Percentiles rank a stretch among this genome's conserved stretches.
phyloP scores from a whole-genome alignment of 2,329 filamentous ascomycete genomes.

The Xylaria sp. region DNA sequence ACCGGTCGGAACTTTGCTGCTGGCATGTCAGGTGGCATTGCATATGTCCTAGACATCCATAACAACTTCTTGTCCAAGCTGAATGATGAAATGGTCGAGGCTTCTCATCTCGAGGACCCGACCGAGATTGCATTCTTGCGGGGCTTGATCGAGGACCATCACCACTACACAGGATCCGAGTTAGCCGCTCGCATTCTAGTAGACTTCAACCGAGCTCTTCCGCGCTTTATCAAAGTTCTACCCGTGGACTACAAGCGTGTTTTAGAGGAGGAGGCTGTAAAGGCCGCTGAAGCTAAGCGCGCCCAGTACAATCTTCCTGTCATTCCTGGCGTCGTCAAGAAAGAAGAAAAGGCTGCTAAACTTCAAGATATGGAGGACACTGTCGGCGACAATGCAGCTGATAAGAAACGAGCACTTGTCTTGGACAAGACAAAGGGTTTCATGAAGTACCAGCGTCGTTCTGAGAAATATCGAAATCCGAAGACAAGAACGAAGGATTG shows the following conservation, averaged over 20 bases:
- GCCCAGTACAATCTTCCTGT: constrained; percentile 83
- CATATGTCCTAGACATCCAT: constrained; percentile 90
- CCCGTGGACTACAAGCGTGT: constrained; percentile 97
- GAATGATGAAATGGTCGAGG: constrained; percentile 97
- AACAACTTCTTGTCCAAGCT: constrained; percentile 92
- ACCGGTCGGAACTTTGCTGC: constrained; percentile 97
- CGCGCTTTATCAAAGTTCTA: constrained; percentile 91
- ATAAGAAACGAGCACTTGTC: constrained; percentile 90
- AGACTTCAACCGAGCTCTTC: constrained; percentile 93
- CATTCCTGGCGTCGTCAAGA: constrained; percentile 74
- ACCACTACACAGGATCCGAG: constrained; percentile 97
- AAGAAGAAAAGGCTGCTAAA: constrained; percentile 75
- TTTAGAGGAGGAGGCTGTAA: constrained; percentile 83
- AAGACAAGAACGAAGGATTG: constrained; percentile 90
- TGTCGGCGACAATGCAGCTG: constrained; percentile 81
- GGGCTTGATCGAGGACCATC: constrained; percentile 93
- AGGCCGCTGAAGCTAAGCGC: constrained; percentile 85
- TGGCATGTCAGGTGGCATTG: constrained; percentile 98
- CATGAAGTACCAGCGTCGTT: constrained; percentile 94
- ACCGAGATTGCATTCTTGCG: constrained; percentile 90
- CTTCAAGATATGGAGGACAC: constrained; percentile 91
- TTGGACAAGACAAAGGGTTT: constrained; percentile 98
- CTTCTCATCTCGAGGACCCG: constrained; percentile 83
- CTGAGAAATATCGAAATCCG: constrained; percentile 90
- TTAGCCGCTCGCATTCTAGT: constrained; percentile 90